Evolutionary conservation across 2,329 filamentous ascomycete species (phyloP), one percentile per base, ranked within the genome.

Genomic region (Chalaropsis ovoidea): DNA sequence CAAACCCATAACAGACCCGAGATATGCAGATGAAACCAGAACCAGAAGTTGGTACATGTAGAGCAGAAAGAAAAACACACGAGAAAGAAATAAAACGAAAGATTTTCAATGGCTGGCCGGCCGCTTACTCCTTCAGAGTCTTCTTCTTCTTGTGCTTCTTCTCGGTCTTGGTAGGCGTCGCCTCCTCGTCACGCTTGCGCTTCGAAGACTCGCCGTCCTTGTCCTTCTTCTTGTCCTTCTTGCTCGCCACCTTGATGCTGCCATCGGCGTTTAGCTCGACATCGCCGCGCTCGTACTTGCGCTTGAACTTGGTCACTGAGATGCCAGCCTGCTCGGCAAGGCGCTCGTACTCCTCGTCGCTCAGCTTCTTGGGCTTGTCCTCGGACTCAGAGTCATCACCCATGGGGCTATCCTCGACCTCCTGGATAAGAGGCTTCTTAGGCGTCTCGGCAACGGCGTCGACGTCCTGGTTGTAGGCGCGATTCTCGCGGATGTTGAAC

Each of bases 391-490:
- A 74, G 15, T 75, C 74, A 52, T 72, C 74, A 19, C 74, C 76
- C 52, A 72, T 73, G 54, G 58, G 63, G 35, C 74, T 74, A 63
- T 76, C 75, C 27, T 75, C 75, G 31, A 80, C 77, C 66, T 81
- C 81, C 69, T 82, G 77, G 62, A 80, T 77, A 54, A 81, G 75
- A n/a, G 71, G 69, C 70, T 74, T 75, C 74, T 75, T 77, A 31
- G 76, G 71, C 61, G 77, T 76, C 70, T 74, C 73, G 35, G 78
- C 77, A 62, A 96, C 79, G 69, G 91, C 93, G 76, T 99, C 94
- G 64, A 90, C 94, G 73, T 97, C 92, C 61, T 85, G 82, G 76
- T 97, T 97, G 82, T 99, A 99, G 77, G 93, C 94, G 74, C 90
- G 84, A 11, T 89, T 88, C 76, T 96, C 90, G 78, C 95, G 95